Percentiles rank a stretch among this genome's conserved stretches.
phyloP scores from a whole-genome alignment of 1,139 yeast genomes.

The Scheffersomyces illinoinensis region DNA sequence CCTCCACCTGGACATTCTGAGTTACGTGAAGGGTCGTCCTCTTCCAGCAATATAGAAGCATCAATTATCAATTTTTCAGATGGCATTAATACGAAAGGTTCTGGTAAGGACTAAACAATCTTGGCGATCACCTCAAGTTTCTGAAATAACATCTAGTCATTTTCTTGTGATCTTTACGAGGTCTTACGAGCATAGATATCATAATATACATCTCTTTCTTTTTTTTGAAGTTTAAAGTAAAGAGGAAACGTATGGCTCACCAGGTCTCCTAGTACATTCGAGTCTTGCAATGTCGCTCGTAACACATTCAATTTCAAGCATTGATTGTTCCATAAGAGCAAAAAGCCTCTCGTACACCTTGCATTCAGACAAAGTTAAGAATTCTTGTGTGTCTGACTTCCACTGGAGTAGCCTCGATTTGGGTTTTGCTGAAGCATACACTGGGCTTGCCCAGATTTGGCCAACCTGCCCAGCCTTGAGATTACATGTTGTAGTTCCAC shows the following conservation, averaged over 20 bases:
- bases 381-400: conserved; percentile 7
- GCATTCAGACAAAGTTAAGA: conserved; percentile 14
- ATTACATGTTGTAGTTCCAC: conserved; percentile 17
- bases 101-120: not conserved
- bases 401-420: conserved; percentile 13
- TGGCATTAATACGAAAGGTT: conserved; percentile 11
- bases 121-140: not conserved
- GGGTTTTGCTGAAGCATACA: conserved; percentile 11
- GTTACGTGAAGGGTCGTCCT: conserved; percentile 9
- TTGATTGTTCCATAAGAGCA: conserved; percentile 12
- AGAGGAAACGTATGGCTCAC: not conserved
- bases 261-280: not conserved
- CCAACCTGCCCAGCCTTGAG: conserved; percentile 19
- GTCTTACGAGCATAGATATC: not conserved
- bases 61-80: conserved; percentile 12
- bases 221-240: not conserved
- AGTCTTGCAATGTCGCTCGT: conserved; percentile 19
- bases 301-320: conserved; percentile 20
- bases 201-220: not conserved
- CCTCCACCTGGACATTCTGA: not conserved
- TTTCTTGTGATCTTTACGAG: not conserved
- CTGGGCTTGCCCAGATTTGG: conserved; percentile 23
- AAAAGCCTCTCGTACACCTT: conserved; percentile 8
- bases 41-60: conserved; percentile 10
- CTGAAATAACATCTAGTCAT: not conserved